Evolutionary conservation across 2,329 filamentous ascomycete species (phyloP).

Genomic region (Dactylella cylindrospora): DNA sequence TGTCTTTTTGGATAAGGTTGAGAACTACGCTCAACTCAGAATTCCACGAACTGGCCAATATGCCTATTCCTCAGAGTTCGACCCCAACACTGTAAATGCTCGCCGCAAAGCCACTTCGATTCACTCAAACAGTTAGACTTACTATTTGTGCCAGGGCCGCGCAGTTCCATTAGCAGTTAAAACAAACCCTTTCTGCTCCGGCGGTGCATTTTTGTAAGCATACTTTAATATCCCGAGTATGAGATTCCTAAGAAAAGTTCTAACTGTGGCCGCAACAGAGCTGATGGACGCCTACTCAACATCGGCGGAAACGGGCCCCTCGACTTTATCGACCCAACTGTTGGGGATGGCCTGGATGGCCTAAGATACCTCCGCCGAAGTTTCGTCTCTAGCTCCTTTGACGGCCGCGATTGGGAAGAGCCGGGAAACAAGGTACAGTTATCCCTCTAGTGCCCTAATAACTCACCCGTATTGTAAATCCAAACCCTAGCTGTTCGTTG

Average conservation of each 20-base stretch:
- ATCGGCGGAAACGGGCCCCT: slow-evolving; percentile 63
- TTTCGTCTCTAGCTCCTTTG: slow-evolving; percentile 53
- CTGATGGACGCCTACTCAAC: slow-evolving; percentile 60
- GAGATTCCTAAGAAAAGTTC: background rate
- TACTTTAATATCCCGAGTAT: background rate
- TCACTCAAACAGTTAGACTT: slow-evolving; percentile 53
- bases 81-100: slow-evolving; percentile 56
- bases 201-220: slow-evolving; percentile 59
- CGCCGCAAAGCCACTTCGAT: too few relatives aligned
- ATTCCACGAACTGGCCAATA: slow-evolving; percentile 58
- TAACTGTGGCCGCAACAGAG: slow-evolving; percentile 46
- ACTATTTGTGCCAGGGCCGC: slow-evolving; percentile 20
- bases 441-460: background rate
- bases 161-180: slow-evolving; percentile 41
- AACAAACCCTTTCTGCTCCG: slow-evolving; percentile 65
- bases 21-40: slow-evolving; percentile 63
- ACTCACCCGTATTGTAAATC: background rate
- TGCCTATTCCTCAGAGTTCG: slow-evolving; percentile 64
- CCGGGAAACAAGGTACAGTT: slow-evolving; percentile 58
- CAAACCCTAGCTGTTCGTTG: background rate
- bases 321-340: slow-evolving; percentile 60
- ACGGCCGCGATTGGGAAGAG: slow-evolving; percentile 60
- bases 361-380: slow-evolving; percentile 61
- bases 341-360: slow-evolving; percentile 62
- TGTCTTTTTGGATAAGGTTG: slow-evolving; percentile 65